Evolutionary conservation across 305 asterid species (phyloP).

Genomic region (Solanum hybrid): DNA sequence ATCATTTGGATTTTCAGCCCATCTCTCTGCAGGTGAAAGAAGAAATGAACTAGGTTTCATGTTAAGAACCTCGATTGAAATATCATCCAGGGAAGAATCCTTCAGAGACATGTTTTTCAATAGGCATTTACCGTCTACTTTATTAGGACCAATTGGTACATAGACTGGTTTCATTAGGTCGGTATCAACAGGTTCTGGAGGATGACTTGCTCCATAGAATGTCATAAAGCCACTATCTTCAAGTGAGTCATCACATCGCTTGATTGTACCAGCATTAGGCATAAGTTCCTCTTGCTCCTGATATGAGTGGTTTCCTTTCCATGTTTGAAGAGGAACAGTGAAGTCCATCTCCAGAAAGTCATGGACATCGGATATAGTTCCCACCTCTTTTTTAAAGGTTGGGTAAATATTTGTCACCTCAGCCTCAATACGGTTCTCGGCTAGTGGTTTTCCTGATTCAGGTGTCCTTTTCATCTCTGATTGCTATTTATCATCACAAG

Average conservation of each 20-base stretch:
- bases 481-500: conserved; percentile 49
- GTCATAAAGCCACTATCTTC: conserved; percentile 75
- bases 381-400: conserved; percentile 31
- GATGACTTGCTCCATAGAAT: conserved; percentile 88
- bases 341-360: conserved; percentile 30
- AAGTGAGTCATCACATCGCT: conserved; percentile 41
- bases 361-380: conserved; percentile 18
- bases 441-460: conserved; percentile 39
- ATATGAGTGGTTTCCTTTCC: conserved; percentile 52
- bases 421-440: conserved; percentile 16
- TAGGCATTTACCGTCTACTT: conserved; percentile 38
- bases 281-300: conserved; percentile 50
- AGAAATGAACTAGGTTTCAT: conserved; percentile 32
- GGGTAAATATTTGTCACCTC: conserved; percentile 27
- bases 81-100: conserved; percentile 62
- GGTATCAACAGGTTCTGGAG: conserved; percentile 73
- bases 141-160: conserved; percentile 51
- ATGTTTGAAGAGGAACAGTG: conserved; percentile 25
- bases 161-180: conserved; percentile 73
- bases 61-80: conserved; percentile 42
- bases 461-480: conserved; percentile 54
- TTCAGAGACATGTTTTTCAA: conserved; percentile 41
- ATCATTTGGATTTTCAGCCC: conserved; percentile 42
- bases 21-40: conserved; percentile 47
- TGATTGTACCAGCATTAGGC: conserved; percentile 43